Conservation (phyloP, 2,329 filamentous ascomycete genomes). For the Hypoxylon sp. region DNA sequence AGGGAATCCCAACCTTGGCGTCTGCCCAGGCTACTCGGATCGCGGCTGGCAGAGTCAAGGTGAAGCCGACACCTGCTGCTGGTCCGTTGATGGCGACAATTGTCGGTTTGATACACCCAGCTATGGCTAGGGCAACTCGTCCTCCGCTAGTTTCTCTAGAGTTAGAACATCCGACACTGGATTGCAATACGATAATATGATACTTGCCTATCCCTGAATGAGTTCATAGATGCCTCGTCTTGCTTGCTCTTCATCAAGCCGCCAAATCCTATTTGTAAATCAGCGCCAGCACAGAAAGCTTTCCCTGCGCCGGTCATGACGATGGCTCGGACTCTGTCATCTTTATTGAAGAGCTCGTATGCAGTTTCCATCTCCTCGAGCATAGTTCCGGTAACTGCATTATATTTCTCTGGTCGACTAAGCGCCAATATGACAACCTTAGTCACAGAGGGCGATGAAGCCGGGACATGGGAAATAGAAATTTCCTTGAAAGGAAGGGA, state of each 20-base stretch:
- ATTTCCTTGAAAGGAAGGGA: slow-evolving; percentile 2
- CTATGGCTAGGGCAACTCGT: neutral
- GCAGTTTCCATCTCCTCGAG: slow-evolving; percentile 4
- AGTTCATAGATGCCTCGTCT: slow-evolving; percentile 1
- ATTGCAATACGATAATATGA: neutral
- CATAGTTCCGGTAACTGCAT: neutral
- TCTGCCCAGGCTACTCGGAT: slow-evolving; percentile 5
- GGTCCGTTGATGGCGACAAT: neutral
- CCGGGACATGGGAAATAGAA: neutral
- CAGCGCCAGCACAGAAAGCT: neutral
- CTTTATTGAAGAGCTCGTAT: slow-evolving; percentile 1
- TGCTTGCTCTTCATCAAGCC: slow-evolving; percentile 3
- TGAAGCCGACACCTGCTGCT: neutral
- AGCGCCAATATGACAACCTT: neutral
- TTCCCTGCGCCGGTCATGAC: neutral
- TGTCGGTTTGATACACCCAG: neutral
- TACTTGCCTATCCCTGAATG: neutral
- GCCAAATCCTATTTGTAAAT: slow-evolving; percentile 2
- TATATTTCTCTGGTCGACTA: neutral
- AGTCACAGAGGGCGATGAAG: neutral
- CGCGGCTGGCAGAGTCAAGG: neutral
- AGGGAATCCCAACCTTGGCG: neutral
- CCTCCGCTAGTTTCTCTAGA: neutral
- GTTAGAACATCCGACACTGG: neutral
- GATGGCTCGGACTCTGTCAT: slow-evolving; percentile 1